phyloP scores from a whole-genome alignment of 257 asterid genomes.

The Paraleonurus japonicus region DNA sequence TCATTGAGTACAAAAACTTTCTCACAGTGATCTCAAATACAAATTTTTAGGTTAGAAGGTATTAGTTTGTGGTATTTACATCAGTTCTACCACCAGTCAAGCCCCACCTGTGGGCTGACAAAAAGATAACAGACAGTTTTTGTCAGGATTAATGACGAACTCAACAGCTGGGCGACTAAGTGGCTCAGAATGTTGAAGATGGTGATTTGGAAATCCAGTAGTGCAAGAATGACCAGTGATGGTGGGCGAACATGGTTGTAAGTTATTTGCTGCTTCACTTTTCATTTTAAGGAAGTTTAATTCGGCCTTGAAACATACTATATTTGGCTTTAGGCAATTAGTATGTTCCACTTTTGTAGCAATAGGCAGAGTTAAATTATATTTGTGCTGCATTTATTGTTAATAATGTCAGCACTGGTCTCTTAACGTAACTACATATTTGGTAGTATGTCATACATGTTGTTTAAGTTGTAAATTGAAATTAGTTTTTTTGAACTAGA shows the following conservation, averaged over 20 bases:
- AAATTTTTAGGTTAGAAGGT: conserved; percentile 5
- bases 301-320: conserved; percentile 1
- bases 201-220: conserved; percentile 24
- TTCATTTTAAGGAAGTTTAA: conserved; percentile 1
- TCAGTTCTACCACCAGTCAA: conserved; percentile 30
- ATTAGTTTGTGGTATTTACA: conserved; percentile 31
- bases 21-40: conserved; percentile 17
- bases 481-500: neutral
- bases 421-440: neutral
- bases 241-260: conserved; percentile 27
- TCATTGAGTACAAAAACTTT: conserved; percentile 15
- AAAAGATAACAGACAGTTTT: conserved; percentile 34
- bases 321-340: conserved; percentile 12
- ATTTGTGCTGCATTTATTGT: conserved; percentile 16
- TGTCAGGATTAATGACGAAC: conserved; percentile 31
- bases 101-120: conserved; percentile 43
- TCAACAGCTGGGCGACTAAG: conserved; percentile 24
- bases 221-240: conserved; percentile 18
- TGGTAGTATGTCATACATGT: neutral
- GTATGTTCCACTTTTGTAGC: conserved; percentile 6
- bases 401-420: neutral
- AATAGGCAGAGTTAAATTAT: neutral
- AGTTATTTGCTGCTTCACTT: conserved; percentile 22
- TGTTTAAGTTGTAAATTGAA: conserved; percentile 1
- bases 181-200: conserved; percentile 26